Conservation (phyloP, 2,329 filamentous ascomycete species). For the Decorospora gaudefroyi region DNA sequence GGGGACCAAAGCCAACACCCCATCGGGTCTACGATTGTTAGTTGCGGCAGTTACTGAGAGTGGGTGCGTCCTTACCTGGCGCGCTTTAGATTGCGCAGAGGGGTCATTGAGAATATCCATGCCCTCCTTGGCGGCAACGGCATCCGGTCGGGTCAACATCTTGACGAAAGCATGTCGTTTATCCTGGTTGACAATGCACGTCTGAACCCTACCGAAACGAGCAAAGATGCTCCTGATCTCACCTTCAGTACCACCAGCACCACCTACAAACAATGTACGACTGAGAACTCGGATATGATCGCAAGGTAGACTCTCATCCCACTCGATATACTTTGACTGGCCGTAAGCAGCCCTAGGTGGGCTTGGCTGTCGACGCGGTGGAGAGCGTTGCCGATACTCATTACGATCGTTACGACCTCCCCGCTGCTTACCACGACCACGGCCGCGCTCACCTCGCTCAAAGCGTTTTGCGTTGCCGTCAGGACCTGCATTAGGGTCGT, state of each 20-base stretch:
- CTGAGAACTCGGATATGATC: constrained; percentile 84
- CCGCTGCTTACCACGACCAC: constrained; percentile 55
- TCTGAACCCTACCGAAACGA: constrained; percentile 86
- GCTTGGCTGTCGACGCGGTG: constrained; percentile 65
- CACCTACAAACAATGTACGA: constrained; percentile 93
- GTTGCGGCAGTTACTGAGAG: constrained; percentile 7
- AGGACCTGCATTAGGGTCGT: constrained; percentile 64
- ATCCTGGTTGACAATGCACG: constrained; percentile 96
- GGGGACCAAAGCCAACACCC: constrained; percentile 95
- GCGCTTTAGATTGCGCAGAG: constrained; percentile 68
- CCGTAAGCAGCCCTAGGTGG: constrained; percentile 49
- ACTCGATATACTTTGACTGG: constrained; percentile 74
- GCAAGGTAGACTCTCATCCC: constrained; percentile 72
- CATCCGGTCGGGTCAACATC: constrained; percentile 89
- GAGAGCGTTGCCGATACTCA: constrained; percentile 87
- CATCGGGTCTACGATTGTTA: constrained; percentile 74
- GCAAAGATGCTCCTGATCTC: constrained; percentile 82
- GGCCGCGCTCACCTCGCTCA: constrained; percentile 60
- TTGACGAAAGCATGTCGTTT: constrained; percentile 99
- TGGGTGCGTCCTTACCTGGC: constrained; percentile 42
- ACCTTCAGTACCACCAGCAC: constrained; percentile 73
- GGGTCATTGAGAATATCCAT: constrained; percentile 80
- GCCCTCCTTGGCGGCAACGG: constrained; percentile 78
- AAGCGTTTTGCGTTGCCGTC: constrained; percentile 61
- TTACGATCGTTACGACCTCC: constrained; percentile 53